Conservation (phyloP, 2,329 filamentous ascomycete species). For the Trichoderma asperellum region DNA sequence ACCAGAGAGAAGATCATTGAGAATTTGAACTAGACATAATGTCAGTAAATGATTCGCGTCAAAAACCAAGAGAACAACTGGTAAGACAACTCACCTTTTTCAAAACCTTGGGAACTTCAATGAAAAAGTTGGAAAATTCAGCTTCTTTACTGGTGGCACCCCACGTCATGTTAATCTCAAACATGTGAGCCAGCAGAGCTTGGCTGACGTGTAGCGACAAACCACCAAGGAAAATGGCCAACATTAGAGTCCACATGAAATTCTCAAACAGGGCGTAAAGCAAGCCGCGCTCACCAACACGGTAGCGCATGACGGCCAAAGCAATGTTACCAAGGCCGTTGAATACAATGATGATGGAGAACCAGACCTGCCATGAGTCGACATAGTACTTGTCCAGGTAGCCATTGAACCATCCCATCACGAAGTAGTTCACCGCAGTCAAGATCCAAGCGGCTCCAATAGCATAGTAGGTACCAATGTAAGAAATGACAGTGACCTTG, state of each 20-base stretch:
- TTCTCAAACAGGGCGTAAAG: slow-evolving; percentile 62
- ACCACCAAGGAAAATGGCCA: slow-evolving; percentile 82
- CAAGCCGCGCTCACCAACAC: slow-evolving; percentile 66
- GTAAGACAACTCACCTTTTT: slow-evolving; percentile 66
- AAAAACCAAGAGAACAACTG: slow-evolving; percentile 40
- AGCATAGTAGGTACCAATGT: slow-evolving; percentile 80
- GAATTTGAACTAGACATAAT: slow-evolving; percentile 65
- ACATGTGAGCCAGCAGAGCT: slow-evolving; percentile 80
- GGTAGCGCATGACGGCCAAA: slow-evolving; percentile 73
- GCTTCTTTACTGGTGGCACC: slow-evolving; percentile 83
- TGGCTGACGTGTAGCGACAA: slow-evolving; percentile 80
- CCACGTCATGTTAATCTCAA: slow-evolving; percentile 85
- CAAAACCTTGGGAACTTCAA: slow-evolving; percentile 78
- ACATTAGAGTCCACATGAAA: slow-evolving; percentile 73
- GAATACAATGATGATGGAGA: slow-evolving; percentile 79
- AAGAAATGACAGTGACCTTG: slow-evolving; percentile 76
- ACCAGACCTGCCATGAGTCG: slow-evolving; percentile 79
- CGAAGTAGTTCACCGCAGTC: slow-evolving; percentile 74
- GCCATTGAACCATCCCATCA: slow-evolving; percentile 76
- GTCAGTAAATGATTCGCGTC: slow-evolving; percentile 31
- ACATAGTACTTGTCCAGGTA: slow-evolving; percentile 81
- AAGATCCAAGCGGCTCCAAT: slow-evolving; percentile 76
- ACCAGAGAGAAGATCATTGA: slow-evolving; percentile 65
- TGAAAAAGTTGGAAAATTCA: slow-evolving; percentile 82
- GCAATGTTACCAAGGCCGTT: slow-evolving; percentile 74